Base-by-base conservation (phyloP, 306 rosid species). In the Vicia sativa region DNA sequence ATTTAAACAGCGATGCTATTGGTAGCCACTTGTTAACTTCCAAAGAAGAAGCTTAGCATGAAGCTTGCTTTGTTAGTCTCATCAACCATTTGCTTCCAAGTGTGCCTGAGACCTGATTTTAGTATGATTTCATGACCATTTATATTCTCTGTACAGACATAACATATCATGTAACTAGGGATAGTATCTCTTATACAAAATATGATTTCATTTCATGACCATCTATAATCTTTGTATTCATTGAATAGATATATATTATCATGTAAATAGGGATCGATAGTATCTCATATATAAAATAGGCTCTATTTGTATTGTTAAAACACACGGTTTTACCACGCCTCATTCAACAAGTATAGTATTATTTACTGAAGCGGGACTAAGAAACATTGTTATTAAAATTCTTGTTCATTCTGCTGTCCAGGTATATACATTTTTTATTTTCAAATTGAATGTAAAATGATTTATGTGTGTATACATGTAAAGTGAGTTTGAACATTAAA, bases 1-100 rank as follows among this genome's bases (percentile, higher is more conserved):
- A 85, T 74, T 58, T 71, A 59, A 82, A 84, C 83, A 55, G 76
- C 15, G 65, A 64, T 45, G 28, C 70, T 29, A 54, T 60, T 59
- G 38, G 67, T 28, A 49, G 21, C 38, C 43, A 21, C 48, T 11
- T 77, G 28, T 39, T 29, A n/a, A 57, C 59, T 66, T 74, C 79
- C 68, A 23, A 68, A 13, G 54, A 70, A 15, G 19, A 64, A 61
- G 75, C 54, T 56, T 67, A 55, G 15, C 74, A 1, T 5, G 9
- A 12, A 15, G 45, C 39, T 59, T 59, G 34, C 15, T 38, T 46
- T 9, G 61, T 45, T 31, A 18, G 15, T 6, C 34, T 56, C 28
- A 12, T 11, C 48, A 9, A 25, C 15, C 12, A 10, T 11, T 21
- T 52, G 34, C 26, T 49, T 49, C 6, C 12, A 16, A 18, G 11